Base-by-base conservation (phyloP, 1,284 basidiomycete genomes). In the Schizophyllum amplum region DNA sequence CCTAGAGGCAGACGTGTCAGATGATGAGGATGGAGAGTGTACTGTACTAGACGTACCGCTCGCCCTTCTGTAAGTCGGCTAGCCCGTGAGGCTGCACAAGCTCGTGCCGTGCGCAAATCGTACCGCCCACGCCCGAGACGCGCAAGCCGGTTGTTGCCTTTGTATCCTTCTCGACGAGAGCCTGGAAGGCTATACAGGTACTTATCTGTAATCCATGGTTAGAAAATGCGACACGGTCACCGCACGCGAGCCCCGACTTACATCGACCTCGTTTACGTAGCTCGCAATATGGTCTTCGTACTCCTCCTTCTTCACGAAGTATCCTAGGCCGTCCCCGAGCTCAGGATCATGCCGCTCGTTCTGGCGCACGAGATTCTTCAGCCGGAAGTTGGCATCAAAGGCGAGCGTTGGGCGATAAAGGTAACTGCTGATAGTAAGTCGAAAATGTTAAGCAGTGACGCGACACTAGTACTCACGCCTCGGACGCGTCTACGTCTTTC, bases 301-400 rank as follows among this genome's bases (percentile, higher is more conserved):
- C 0, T 42, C n/a, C n/a, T n/a, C n/a, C n/a, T n/a, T n/a, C n/a
- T n/a, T n/a, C n/a, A n/a, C n/a, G n/a, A n/a, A n/a, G 42, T 3
- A 27, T 52, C 9, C 61, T 53, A n/a, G 65, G 0, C 70, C 68
- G 0, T 51, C 24, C 0, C 60, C 64, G 0, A 72, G 59, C 4
- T 59, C 58, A 0, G 67, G 68, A 57, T 71, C 1, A 56, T 60
- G 27, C 62, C 62, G 23, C 42, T 55, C 4, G 22, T 15, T n/a
- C 55, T 52, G 21, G 48, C 55, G 22, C 59, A 62, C 1, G 62
- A 55, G 0, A 57, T n/a, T 0, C 23, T 59, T 60, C 20, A 65
- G 55, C 1, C 63, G 59, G 50, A 65, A 65, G 48, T 59, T 60
- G 1, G 64, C 64, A 47, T 65, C 64, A 0, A 65, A 22, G 0